Evolutionary conservation across 2,329 filamentous ascomycete genomes (phyloP).

Genomic region (Stagonosporopsis vannaccii): DNA sequence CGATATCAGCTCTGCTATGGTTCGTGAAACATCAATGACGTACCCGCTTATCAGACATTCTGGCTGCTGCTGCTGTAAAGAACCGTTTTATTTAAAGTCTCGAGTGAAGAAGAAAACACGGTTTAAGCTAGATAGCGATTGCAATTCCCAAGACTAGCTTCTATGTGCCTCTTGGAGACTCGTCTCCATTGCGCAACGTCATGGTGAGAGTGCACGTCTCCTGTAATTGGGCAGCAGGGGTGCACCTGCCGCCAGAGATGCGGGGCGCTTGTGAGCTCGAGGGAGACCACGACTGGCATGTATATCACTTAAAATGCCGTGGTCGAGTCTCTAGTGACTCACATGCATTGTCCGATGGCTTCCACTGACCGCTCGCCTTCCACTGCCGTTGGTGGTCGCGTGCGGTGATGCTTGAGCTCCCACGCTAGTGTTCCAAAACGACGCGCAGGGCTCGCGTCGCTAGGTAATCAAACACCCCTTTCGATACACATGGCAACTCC

Average conservation of each 20-base stretch:
- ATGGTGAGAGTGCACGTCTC: slow-evolving; percentile 12
- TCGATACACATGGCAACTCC: slow-evolving; percentile 35
- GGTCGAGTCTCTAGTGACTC: not conserved
- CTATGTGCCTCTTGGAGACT: not conserved
- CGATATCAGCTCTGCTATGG: slow-evolving; percentile 26
- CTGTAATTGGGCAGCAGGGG: slow-evolving; percentile 15
- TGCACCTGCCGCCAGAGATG: slow-evolving; percentile 4
- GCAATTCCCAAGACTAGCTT: not conserved
- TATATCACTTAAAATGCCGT: not conserved
- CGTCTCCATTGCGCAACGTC: slow-evolving; percentile 19
- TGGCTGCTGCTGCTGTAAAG: slow-evolving; percentile 38
- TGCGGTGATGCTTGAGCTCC: slow-evolving; percentile 14
- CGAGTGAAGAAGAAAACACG: not conserved
- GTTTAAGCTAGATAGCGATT: not conserved
- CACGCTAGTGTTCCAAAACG: slow-evolving; percentile 28
- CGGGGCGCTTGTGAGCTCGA: slow-evolving; percentile 3
- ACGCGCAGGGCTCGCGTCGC: slow-evolving; percentile 31
- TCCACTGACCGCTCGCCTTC: not conserved
- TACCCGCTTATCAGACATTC: slow-evolving; percentile 47
- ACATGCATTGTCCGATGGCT: not conserved
- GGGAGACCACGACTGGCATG: slow-evolving; percentile 3
- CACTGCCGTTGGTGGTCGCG: slow-evolving; percentile 8
- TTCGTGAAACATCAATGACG: slow-evolving; percentile 20
- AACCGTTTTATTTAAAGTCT: slow-evolving; percentile 30
- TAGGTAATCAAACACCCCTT: slow-evolving; percentile 38